Evolutionary conservation across 2,329 filamentous ascomycete species (phyloP).

Genomic region (Aureobasidium lini): DNA sequence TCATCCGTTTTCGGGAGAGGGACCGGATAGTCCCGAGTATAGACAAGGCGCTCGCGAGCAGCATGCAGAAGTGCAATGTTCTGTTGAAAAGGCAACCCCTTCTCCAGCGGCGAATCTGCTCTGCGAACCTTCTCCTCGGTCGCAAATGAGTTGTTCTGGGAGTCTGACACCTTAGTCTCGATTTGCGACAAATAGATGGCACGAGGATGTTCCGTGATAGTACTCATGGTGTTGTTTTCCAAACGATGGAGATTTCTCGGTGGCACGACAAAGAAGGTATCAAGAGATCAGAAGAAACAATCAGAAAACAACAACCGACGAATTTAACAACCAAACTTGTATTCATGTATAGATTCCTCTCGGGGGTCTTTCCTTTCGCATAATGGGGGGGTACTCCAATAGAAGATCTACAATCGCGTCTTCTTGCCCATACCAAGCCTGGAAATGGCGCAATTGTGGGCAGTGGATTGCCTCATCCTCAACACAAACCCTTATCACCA

Average conservation of each 20-base stretch:
- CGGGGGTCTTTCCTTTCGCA: too few relatives aligned
- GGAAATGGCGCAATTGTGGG: neutral
- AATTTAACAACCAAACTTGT: neutral
- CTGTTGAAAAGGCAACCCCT: neutral
- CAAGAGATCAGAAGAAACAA: neutral
- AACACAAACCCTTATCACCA: neutral
- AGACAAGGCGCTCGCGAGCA: neutral
- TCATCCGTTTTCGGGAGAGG: constrained; percentile 18
- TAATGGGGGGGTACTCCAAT: neutral
- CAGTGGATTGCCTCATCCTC: neutral
- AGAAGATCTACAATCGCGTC: neutral
- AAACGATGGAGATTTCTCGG: too few relatives aligned
- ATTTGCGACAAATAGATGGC: neutral
- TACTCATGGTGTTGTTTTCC: neutral
- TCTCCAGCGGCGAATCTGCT: constrained; percentile 4
- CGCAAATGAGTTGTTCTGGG: neutral
- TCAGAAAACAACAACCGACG: neutral
- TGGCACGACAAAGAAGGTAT: neutral
- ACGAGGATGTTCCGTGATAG: neutral
- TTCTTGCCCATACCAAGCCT: neutral
- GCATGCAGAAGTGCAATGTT: neutral
- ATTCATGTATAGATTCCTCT: neutral
- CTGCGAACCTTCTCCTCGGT: neutral
- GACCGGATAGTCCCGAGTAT: neutral
- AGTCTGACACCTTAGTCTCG: neutral